Base-by-base conservation (phyloP, 208 protist genomes). In the Leishmania turanica region DNA sequence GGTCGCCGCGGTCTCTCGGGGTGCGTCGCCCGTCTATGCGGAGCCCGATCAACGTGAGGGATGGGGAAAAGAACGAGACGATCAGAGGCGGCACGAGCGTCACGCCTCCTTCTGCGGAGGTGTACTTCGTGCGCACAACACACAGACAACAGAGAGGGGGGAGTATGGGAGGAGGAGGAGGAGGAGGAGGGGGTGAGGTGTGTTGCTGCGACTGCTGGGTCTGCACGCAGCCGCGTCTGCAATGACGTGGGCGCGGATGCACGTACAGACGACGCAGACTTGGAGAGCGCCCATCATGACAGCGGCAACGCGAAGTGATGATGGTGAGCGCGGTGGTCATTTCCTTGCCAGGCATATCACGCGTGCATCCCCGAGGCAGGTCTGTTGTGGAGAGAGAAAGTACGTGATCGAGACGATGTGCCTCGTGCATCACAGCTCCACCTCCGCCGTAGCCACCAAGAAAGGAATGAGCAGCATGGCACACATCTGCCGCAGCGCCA, bases 381-480 rank as follows among this genome's bases (percentile, higher is more conserved):
- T 42, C 8, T 4, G 24, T 8, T 7, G 42, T 17, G 8, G 68
- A 72, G 24, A 31, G 42, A n/a, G 49, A 17, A 13, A 19, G 17
- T 40, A 27, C 6, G 71, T 37, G n/a, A 15, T 40, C 34, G 31
- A 5, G 17, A 60, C 49, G 40, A 13, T 51, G n/a, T 45, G 27
- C 27, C 47, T 47, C 56, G 42, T 47, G 19, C 68, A 53, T 68
- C 56, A 77, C n/a, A 72, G 19, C 45, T 53, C 42, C 68, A 87
- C 27, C 15, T 87, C 75, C 9, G 82, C 82, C 1, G 82, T 86
- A 1, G 82, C 82, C 21, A 86, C 78, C 3, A 86, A 27, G 65
- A 86, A 86, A 0, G 82, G 82, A 27, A 86, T 76, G 1, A 86
- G 54, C 72, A 86, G 51, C 58, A 65, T 49, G 3, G 65, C 77